Evolutionary conservation across 106 monocot species (phyloP), one percentile per base, ranked within the genome.

Genomic region (Posidonia australis): DNA sequence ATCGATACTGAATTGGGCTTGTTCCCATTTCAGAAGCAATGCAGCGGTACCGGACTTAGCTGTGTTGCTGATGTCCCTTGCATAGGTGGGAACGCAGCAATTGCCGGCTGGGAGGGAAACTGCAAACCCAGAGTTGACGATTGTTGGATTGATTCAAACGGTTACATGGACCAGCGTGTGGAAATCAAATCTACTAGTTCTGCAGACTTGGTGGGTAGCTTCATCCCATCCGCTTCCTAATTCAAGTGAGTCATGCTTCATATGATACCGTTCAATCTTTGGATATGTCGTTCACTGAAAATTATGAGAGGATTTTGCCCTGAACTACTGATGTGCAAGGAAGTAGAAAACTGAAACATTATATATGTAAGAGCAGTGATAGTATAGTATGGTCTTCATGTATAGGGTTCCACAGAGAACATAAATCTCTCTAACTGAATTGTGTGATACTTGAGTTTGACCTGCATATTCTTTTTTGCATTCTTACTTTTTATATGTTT

Each of bases 1-100:
- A 83, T 91, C 29, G 79, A 86, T 72, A 60, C 60, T 46, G 83
- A 91, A 66, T 59, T 91, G 58, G 83, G 78, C 26, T 29, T 41
- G 47, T 83, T 66, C 47, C 81, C 79, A 70, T n/a, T n/a, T n/a
- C n/a, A n/a, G n/a, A 86, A 71, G 69, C 77, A 74, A 17, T 60
- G 60, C 16, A 36, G 23, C 31, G 60, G 36, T 19, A 36, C 13
- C 31, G 13, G 32, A 3, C 31, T 60, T 5, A n/a, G 23, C 14
- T 60, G 36, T 20, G 60, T 5, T n/a, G 14, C 60, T 31, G 60
- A 29, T 31, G 18, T 29, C 1, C 32, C 14, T 13, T 60, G 60
- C n/a, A 29, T 17, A 18, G n/a, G n/a, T 23, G 36, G 32, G 18
- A 60, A 29, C 11, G 6, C 13, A 20, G 60, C 18, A 7, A 17